phyloP scores from a whole-genome alignment of 371 early-diverging fungal genomes.

The Syncephalastrum sp. region DNA sequence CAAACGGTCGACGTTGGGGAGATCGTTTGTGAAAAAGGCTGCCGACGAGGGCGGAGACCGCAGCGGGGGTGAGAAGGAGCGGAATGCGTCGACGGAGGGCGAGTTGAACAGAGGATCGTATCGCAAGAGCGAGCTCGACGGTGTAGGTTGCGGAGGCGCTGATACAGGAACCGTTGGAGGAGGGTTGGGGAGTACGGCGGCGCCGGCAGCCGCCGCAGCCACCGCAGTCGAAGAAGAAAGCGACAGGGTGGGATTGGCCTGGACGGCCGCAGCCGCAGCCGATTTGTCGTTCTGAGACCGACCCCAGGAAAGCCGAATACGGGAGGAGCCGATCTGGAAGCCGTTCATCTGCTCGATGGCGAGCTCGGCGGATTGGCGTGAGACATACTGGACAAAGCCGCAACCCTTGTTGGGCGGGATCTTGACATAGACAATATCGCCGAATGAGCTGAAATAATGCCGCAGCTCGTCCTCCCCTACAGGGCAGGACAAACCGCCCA shows the following conservation, averaged over 20 bases:
- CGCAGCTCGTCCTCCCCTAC: slow-evolving; percentile 81
- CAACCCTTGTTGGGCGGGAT: slow-evolving; percentile 91
- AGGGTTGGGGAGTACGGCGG: no score
- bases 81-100: slow-evolving; percentile 6
- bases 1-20: slow-evolving; percentile 2
- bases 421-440: slow-evolving; percentile 85
- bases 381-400: slow-evolving; percentile 88
- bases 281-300: slow-evolving; percentile 45
- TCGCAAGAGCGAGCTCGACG: no score
- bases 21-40: background rate
- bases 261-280: slow-evolving; percentile 18
- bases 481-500: slow-evolving; percentile 79
- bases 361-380: slow-evolving; percentile 77
- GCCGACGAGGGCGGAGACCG: no score
- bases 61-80: slow-evolving; percentile 10
- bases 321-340: slow-evolving; percentile 73
- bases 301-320: slow-evolving; percentile 90
- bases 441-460: slow-evolving; percentile 76
- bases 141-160: no score
- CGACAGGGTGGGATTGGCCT: no score
- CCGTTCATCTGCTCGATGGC: slow-evolving; percentile 89
- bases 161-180: no score
- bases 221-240: slow-evolving; percentile 4
- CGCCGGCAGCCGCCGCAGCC: slow-evolving; percentile 8
- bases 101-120: no score